phyloP scores from a whole-genome alignment of 345 rosid species.

The Eucalyptus cloeziana region DNA sequence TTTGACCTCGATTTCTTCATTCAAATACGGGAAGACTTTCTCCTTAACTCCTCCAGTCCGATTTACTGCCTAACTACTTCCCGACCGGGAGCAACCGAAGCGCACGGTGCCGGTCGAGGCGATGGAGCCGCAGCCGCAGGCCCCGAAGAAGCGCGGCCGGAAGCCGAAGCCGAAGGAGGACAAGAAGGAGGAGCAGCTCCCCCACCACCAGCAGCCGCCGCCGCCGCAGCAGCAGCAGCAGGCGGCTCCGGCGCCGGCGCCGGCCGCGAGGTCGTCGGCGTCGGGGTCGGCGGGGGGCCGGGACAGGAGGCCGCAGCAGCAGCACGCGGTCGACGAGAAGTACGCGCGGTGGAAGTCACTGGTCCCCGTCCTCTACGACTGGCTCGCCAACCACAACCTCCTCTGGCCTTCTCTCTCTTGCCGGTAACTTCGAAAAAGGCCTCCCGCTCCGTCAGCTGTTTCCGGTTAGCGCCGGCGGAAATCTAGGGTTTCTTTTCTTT shows the following conservation, averaged over 20 bases:
- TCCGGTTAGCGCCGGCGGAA: not conserved
- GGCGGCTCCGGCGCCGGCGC: not conserved
- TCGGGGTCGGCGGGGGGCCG: slow-evolving; percentile 15
- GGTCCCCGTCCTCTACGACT: slow-evolving; percentile 94
- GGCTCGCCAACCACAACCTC: slow-evolving; percentile 98
- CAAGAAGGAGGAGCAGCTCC: slow-evolving; percentile 20
- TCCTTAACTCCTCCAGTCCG: not conserved
- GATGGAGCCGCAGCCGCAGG: slow-evolving; percentile 21
- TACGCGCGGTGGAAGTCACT: slow-evolving; percentile 92
- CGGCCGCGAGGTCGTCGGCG: slow-evolving; percentile 3
- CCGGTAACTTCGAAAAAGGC: slow-evolving; percentile 29
- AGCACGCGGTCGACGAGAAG: slow-evolving; percentile 69
- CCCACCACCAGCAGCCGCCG: not conserved
- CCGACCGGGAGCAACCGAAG: not conserved
- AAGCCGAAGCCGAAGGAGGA: slow-evolving; percentile 86
- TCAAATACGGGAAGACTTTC: not conserved
- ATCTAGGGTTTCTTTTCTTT: not conserved
- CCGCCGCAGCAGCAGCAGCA: not conserved
- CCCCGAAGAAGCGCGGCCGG: slow-evolving; percentile 82
- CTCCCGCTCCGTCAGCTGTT: not conserved
- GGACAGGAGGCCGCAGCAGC: slow-evolving; percentile 8
- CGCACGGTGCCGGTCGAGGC: not conserved
- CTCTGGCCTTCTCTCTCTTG: slow-evolving; percentile 99
- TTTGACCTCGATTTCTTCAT: not conserved
- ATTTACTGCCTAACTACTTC: not conserved